Evolutionary conservation across 768 basidiomycete genomes (phyloP).

Genomic region (Agrocybe pediades): DNA sequence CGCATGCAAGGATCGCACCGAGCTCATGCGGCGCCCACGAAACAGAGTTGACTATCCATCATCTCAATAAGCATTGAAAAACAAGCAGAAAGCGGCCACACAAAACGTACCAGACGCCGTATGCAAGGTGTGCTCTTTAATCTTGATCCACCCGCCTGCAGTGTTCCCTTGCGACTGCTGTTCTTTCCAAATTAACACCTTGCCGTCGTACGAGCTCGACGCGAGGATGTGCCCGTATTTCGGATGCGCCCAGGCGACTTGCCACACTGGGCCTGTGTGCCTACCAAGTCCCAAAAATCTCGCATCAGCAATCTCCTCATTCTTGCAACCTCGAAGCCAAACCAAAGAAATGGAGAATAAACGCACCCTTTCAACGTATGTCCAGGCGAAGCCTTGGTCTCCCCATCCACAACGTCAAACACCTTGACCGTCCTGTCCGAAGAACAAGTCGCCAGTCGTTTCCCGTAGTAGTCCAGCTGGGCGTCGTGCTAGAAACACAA

Average conservation of each 20-base stretch:
- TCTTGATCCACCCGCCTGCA: slow-evolving; percentile 81
- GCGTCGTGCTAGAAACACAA: slow-evolving; percentile 81
- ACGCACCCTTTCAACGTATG: slow-evolving; percentile 79
- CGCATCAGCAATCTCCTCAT: background rate
- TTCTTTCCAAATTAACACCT: slow-evolving; percentile 98
- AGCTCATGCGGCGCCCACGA: slow-evolving; percentile 99
- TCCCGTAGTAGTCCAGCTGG: slow-evolving; percentile 97
- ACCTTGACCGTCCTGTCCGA: slow-evolving; percentile 95
- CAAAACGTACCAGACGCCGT: slow-evolving; percentile 76
- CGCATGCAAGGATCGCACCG: slow-evolving; percentile 95
- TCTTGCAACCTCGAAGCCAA: background rate
- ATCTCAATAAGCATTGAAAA: background rate
- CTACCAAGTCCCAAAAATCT: slow-evolving; percentile 38
- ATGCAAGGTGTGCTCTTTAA: slow-evolving; percentile 95
- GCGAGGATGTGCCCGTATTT: slow-evolving; percentile 97
- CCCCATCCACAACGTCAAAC: slow-evolving; percentile 92
- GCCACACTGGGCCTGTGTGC: slow-evolving; percentile 98
- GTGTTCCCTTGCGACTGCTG: slow-evolving; percentile 59
- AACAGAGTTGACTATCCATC: slow-evolving; percentile 83
- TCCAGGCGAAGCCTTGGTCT: slow-evolving; percentile 63
- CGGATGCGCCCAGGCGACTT: slow-evolving; percentile 97
- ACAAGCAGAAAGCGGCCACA: background rate
- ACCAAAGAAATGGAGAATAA: background rate
- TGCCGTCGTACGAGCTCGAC: slow-evolving; percentile 98
- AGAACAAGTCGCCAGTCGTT: slow-evolving; percentile 94